Percentiles rank a stretch among this genome's conserved stretches.
These are phyloP conservation scores for Luvunga scandens DNA, from an alignment of 345 rosid genomes.

Conservation along the genomic window DNA sequence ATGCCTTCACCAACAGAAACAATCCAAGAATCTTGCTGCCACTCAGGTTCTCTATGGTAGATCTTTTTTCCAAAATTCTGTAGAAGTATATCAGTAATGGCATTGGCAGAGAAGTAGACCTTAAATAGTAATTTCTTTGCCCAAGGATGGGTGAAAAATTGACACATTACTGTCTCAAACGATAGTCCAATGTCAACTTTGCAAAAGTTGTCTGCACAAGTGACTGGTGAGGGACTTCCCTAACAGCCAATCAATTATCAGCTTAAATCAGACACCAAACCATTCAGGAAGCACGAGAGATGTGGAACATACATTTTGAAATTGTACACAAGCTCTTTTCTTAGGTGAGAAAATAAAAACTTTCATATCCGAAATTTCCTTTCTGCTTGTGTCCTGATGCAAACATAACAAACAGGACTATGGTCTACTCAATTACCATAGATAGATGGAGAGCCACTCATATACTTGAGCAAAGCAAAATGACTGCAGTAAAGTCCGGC, in stretches of 20 bases:
- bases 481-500: neutral
- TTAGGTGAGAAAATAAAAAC: neutral
- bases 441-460: neutral
- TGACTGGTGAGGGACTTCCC: neutral
- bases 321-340: neutral
- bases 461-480: neutral
- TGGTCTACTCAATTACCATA: neutral
- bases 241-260: slow-evolving; percentile 1
- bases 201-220: neutral
- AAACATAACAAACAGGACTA: neutral
- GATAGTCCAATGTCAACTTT: neutral
- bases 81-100: neutral
- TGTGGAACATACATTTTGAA: neutral
- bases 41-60: too few species aligned
- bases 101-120: neutral
- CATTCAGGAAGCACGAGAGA: neutral
- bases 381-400: neutral
- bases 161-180: neutral
- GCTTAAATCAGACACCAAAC: neutral
- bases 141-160: neutral
- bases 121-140: too few species aligned
- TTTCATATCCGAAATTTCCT: neutral
- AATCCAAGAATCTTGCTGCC: too few species aligned
- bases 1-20: too few species aligned
- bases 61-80: too few species aligned